These are phyloP conservation scores for Dichotomopilus funicola DNA, from an alignment of 2,329 filamentous ascomycete genomes.

Conservation along the genomic window DNA sequence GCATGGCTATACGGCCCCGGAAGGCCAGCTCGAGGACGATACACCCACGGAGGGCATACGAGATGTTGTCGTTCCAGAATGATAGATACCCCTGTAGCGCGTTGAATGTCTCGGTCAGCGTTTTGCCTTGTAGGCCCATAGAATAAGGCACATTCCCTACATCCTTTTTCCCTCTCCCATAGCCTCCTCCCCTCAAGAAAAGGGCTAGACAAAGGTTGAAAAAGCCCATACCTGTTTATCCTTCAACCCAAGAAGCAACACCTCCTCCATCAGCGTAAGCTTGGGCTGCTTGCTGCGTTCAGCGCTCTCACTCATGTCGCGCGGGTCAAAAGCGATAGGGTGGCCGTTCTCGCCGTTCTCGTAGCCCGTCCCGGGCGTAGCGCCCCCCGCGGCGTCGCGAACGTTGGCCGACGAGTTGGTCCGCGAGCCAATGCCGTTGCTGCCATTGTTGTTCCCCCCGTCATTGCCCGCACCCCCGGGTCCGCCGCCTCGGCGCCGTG, in stretches of 20 bases:
- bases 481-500: conserved; percentile 64
- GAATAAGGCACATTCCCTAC: background rate
- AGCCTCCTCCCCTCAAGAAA: background rate
- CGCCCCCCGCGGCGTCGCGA: conserved; percentile 36
- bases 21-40: conserved; percentile 98
- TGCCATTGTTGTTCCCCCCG: conserved; percentile 55
- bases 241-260: conserved; percentile 89
- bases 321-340: conserved; percentile 95
- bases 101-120: background rate
- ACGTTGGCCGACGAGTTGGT: conserved; percentile 50
- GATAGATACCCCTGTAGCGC: conserved; percentile 78
- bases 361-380: conserved; percentile 71
- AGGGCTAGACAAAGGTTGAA: background rate
- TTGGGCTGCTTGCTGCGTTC: conserved; percentile 98
- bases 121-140: too few relatives aligned
- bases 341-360: conserved; percentile 91
- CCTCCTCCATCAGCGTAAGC: conserved; percentile 97
- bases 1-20: conserved; percentile 94
- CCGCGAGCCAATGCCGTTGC: conserved; percentile 49
- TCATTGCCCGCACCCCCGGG: conserved; percentile 51
- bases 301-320: conserved; percentile 93
- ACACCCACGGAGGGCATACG: conserved; percentile 92
- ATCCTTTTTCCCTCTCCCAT: background rate
- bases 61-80: conserved; percentile 99
- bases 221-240: conserved; percentile 70